Evolutionary conservation across 176 grass and related monocot species (phyloP).

Genomic region (Chloris gayana): DNA sequence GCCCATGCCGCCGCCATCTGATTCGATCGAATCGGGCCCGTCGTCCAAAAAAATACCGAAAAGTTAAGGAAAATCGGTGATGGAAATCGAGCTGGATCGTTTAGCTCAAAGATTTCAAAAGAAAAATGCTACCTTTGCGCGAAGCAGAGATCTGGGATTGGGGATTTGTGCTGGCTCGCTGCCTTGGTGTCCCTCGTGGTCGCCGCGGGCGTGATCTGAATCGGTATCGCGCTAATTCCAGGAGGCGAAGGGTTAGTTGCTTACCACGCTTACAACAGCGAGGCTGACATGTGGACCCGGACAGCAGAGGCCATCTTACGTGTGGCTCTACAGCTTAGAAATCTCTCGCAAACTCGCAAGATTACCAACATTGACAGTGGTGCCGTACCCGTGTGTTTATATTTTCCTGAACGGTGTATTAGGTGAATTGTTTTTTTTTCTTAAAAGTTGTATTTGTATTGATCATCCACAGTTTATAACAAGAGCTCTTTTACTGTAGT

Average conservation of each 20-base stretch:
- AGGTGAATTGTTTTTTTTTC: no score
- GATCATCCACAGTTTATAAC: no score
- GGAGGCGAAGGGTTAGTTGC: neutral
- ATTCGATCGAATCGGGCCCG: constrained; percentile 17
- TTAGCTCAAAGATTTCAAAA: neutral
- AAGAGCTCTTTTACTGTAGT: no score
- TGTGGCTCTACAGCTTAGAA: no score
- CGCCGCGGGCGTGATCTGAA: constrained; percentile 28
- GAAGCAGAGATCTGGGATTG: constrained; percentile 17
- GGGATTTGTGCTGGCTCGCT: neutral
- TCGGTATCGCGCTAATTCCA: constrained; percentile 13
- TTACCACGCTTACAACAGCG: neutral
- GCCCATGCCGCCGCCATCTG: constrained; percentile 45
- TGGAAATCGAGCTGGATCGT: neutral
- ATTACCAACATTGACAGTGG: no score
- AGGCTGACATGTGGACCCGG: neutral
- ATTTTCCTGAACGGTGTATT: no score
- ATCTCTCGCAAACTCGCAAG: no score
- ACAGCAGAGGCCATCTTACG: neutral
- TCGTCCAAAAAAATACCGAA: no score
- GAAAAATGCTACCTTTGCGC: constrained; percentile 39
- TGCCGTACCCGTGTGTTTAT: no score
- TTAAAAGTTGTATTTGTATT: no score
- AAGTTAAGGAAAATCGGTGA: neutral
- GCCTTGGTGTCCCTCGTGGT: neutral